Percentiles rank a stretch among this genome's conserved stretches.
phyloP scores from a whole-genome alignment of 352 stramenopile species.

The Saprolegnia diclina region DNA sequence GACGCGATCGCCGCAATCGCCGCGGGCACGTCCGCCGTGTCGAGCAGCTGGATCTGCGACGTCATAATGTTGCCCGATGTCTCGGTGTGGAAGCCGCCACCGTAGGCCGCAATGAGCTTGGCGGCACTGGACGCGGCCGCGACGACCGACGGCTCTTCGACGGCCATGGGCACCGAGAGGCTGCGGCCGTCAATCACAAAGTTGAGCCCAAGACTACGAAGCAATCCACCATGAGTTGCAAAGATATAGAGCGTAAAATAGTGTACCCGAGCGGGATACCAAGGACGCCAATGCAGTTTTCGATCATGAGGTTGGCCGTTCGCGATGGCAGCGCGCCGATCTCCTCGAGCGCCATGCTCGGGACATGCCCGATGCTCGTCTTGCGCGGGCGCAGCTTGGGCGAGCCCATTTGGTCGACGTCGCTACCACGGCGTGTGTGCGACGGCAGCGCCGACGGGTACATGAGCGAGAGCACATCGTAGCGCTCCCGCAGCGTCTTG shows the following conservation, averaged over 20 bases:
- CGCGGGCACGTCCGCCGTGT: conserved; percentile 50
- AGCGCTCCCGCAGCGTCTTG: conserved; percentile 79
- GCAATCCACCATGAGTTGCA: not conserved
- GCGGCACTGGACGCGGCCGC: conserved; percentile 75
- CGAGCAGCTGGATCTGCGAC: conserved; percentile 78
- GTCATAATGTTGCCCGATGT: conserved; percentile 84
- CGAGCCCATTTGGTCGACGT: conserved; percentile 6
- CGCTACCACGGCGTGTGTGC: conserved; percentile 11
- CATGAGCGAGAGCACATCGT: conserved; percentile 81
- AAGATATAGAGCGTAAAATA: not conserved
- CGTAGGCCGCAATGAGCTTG: conserved; percentile 68
- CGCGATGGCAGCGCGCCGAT: conserved; percentile 67
- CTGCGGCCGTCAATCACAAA: conserved; percentile 79
- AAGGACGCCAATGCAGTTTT: conserved; percentile 84
- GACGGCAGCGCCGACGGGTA: conserved; percentile 38
- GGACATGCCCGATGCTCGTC: conserved; percentile 16
- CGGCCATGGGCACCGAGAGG: conserved; percentile 75
- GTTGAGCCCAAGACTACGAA: conserved; percentile 62
- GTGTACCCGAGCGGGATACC: conserved; percentile 73
- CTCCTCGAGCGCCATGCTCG: conserved; percentile 27
- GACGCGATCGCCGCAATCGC: conserved; percentile 48
- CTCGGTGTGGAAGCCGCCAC: conserved; percentile 63
- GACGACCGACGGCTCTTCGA: conserved; percentile 82
- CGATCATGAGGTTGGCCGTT: conserved; percentile 84
- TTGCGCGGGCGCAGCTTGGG: not conserved